Conservation (phyloP, 768 basidiomycete genomes). For the Ramaria rubella region DNA sequence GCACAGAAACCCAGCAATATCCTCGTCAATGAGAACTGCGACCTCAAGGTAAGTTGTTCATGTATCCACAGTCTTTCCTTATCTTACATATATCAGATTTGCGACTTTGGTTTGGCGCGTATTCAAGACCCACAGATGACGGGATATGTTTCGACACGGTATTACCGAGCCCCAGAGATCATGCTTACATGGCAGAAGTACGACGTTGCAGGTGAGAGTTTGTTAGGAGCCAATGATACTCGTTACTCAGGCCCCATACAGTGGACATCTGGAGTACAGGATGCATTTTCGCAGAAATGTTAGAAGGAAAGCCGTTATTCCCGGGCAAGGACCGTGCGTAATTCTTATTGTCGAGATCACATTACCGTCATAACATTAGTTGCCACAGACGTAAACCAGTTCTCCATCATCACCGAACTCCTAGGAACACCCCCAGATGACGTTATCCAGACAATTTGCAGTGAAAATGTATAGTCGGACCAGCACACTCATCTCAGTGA, state of each 20-base stretch:
- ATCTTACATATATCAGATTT: slow-evolving; percentile 85
- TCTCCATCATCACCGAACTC: slow-evolving; percentile 98
- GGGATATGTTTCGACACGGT: slow-evolving; percentile 97
- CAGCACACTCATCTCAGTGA: background rate
- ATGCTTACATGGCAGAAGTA: slow-evolving; percentile 99
- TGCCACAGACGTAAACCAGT: slow-evolving; percentile 92
- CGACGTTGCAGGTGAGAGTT: slow-evolving; percentile 67
- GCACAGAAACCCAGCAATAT: slow-evolving; percentile 99
- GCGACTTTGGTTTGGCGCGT: slow-evolving; percentile 96
- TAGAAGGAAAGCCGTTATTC: slow-evolving; percentile 97
- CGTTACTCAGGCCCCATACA: background rate
- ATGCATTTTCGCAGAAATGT: slow-evolving; percentile 99
- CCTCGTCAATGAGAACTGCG: slow-evolving; percentile 99
- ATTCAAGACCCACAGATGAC: slow-evolving; percentile 99
- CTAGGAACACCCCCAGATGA: slow-evolving; percentile 99
- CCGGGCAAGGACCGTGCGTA: slow-evolving; percentile 98
- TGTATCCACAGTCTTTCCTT: background rate
- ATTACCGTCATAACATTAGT: slow-evolving; percentile 4
- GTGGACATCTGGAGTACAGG: slow-evolving; percentile 99
- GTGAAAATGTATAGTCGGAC: slow-evolving; percentile 74
- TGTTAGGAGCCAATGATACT: background rate
- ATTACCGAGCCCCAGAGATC: slow-evolving; percentile 98
- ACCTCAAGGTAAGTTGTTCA: slow-evolving; percentile 69
- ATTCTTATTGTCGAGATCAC: slow-evolving; percentile 11
- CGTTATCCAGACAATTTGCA: slow-evolving; percentile 97